These are phyloP conservation scores for Talaromyces sp. DNA, from an alignment of 2,329 filamentous ascomycete genomes.

Conservation along the genomic window DNA sequence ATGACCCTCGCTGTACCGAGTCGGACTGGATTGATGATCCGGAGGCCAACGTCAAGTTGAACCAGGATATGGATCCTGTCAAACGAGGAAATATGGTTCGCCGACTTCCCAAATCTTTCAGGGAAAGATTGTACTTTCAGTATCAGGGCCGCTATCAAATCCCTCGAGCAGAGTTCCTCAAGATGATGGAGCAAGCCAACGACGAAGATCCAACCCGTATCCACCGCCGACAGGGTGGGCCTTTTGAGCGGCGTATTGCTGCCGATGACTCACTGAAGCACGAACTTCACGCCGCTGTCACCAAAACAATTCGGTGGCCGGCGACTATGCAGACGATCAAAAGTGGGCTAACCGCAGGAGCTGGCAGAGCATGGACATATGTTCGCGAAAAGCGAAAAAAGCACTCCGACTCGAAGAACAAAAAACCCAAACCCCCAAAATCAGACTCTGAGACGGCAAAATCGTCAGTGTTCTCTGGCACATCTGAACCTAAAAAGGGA, in stretches of 20 bases:
- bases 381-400: slow-evolving; percentile 74
- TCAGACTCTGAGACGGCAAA: neutral
- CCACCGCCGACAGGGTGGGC: slow-evolving; percentile 69
- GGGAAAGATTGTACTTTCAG: slow-evolving; percentile 85
- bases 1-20: slow-evolving; percentile 56
- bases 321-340: slow-evolving; percentile 85
- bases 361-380: slow-evolving; percentile 67
- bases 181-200: slow-evolving; percentile 72
- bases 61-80: slow-evolving; percentile 87
- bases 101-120: slow-evolving; percentile 78
- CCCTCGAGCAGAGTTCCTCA: slow-evolving; percentile 73
- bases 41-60: slow-evolving; percentile 60
- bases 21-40: slow-evolving; percentile 61
- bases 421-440: neutral
- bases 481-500: neutral
- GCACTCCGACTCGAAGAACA: slow-evolving; percentile 39
- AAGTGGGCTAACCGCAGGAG: slow-evolving; percentile 72
- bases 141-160: slow-evolving; percentile 90
- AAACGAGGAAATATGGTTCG: slow-evolving; percentile 95
- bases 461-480: neutral
- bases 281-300: slow-evolving; percentile 71
- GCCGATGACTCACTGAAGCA: slow-evolving; percentile 63
- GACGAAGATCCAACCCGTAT: slow-evolving; percentile 64
- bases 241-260: slow-evolving; percentile 82
- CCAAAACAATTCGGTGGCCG: slow-evolving; percentile 86